Evolutionary conservation across 306 rosid genomes (phyloP), one percentile per base, ranked within the genome.

Genomic region (Trichosanthes truncata): DNA sequence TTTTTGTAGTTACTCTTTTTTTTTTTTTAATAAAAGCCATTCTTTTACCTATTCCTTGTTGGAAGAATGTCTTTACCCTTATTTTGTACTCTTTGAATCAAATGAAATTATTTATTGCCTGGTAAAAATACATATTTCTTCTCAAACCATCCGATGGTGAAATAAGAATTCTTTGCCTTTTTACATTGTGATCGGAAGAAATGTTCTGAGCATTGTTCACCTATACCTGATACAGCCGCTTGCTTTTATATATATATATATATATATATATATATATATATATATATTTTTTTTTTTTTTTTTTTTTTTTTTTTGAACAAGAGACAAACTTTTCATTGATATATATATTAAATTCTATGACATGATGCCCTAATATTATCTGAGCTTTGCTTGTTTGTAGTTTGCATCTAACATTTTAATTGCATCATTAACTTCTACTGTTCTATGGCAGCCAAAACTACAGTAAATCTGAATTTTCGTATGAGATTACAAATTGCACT

Each of bases 401-500:
- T 62, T 25, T 23, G 59, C 31, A 25, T 46, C 59, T 29, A 15
- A 48, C 3, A 46, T 41, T 41, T 43, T 60, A 15, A 53, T 77
- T 59, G 20, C 43, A 61, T n/a, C 56, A 29, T 78, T 59, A 72
- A 35, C 60, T 49, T 81, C 46, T n/a, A 15, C 67, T 80, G 23
- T 84, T 62, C 74, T 87, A 53, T 76, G 67, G 84, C 93, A 94
- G 98, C 48, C n/a, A 81, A 82, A 79, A 33, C 79, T 46, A 82
- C 72, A 61, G 88, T 78, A 81, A 76, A 74, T 71, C 65, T 94
- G 80, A 87, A 65, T 75, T 90, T 92, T 61, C 81, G 68, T 31
- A 86, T 49, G 89, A 91, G 98, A 75, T 72, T 94, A 78, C 80
- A 79, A 57, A 81, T 94, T 69, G 92, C 98, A 79, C 55, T 92